Evolutionary conservation across 2,329 filamentous ascomycete genomes (phyloP), one percentile per base, ranked within the genome.

Genomic region (Mycogone perniciosa): DNA sequence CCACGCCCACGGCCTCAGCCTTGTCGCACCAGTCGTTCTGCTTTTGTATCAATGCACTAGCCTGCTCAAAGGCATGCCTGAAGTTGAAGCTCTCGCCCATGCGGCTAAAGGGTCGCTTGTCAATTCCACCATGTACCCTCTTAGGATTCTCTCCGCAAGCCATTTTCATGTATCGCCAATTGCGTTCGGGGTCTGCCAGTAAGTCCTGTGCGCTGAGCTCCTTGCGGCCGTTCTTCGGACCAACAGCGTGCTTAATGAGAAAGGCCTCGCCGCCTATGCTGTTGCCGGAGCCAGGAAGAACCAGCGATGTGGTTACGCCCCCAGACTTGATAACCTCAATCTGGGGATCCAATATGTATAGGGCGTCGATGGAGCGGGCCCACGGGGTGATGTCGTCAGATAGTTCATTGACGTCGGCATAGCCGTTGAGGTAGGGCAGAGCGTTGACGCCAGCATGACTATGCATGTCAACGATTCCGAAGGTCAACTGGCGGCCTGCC

Each of bases 131-230:
- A 53, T 86, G 84, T 1, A 81, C 69, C 1, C 74, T 68, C 68
- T 86, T 86, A 2, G 84, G 71, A 58, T 88, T 88, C 66, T 88
- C 84, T 34, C 84, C 84, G 56, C 84, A 88, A 0, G 85, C 85
- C 84, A 88, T 88, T 69, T 88, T 88, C 75, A 88, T 85, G 64
- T 85, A 88, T 20, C 85, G 75, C 79, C 82, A 85, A 53, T 71
- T 79, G 26, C 74, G 72, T 39, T 84, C 82, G 0, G 83, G 83
- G 46, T 86, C 81, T 1, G 84, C 84, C 7, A 87, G 71, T 70
- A 87, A 74, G 56, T 85, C 79, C 27, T 73, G 67, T 2, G 79
- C 80, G 48, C 82, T 85, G 40, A 84, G 76, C 63, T 87, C 84
- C 11, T 74, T 68, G 26, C 84, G 76, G 4, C 83, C 81, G 56